Percentiles rank a stretch among this genome's conserved stretches.
These are phyloP conservation scores for Lanzia echinophila DNA, from an alignment of 2,329 filamentous ascomycete species.

Conservation along the genomic window DNA sequence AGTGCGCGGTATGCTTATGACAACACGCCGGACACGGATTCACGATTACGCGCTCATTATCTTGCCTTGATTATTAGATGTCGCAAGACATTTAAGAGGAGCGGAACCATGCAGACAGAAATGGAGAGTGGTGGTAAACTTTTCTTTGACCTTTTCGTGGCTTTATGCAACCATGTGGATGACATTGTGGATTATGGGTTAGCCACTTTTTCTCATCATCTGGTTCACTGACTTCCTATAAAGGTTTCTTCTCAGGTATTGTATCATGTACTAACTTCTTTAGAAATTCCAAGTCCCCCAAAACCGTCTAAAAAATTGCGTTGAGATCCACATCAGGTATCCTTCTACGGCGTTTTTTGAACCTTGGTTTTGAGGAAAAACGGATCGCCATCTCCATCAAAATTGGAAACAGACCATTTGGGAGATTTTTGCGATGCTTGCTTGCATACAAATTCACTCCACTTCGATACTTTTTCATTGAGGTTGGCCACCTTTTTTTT, in stretches of 20 bases:
- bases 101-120: slow-evolving; percentile 97
- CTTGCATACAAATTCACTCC: slow-evolving; percentile 29
- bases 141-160: slow-evolving; percentile 97
- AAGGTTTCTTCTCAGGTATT: background rate
- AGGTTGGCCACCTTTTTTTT: slow-evolving; percentile 39
- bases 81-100: slow-evolving; percentile 95
- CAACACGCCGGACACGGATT: slow-evolving; percentile 89
- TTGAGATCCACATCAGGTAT: slow-evolving; percentile 23
- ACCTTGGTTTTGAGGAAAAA: slow-evolving; percentile 28
- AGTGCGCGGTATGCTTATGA: slow-evolving; percentile 93
- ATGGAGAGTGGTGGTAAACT: slow-evolving; percentile 90
- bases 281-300: slow-evolving; percentile 46
- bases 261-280: slow-evolving; percentile 15
- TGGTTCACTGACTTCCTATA: slow-evolving; percentile 19
- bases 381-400: slow-evolving; percentile 24
- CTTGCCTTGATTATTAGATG: slow-evolving; percentile 95
- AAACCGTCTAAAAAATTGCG: slow-evolving; percentile 41
- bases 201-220: slow-evolving; percentile 12
- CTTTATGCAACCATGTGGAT: slow-evolving; percentile 97
- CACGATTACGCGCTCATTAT: slow-evolving; percentile 90
- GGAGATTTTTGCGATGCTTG: slow-evolving; percentile 25
- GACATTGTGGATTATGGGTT: slow-evolving; percentile 78
- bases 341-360: slow-evolving; percentile 20
- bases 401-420: slow-evolving; percentile 29
- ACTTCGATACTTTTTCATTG: slow-evolving; percentile 28